phyloP scores from a whole-genome alignment of 176 grass and related monocot species.

The Ananas comosus region DNA sequence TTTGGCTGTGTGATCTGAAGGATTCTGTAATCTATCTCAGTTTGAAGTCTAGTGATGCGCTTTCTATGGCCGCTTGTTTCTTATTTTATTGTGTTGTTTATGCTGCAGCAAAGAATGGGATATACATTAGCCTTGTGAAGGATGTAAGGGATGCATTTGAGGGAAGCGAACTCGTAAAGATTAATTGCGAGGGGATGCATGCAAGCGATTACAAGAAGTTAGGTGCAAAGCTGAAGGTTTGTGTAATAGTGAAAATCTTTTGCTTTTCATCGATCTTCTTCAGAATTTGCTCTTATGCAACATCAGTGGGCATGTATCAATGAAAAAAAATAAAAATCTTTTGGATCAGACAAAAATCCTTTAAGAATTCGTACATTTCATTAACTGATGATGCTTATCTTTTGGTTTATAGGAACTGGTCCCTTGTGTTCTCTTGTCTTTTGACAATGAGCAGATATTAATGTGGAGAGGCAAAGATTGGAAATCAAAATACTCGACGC shows the following conservation, averaged over 20 bases:
- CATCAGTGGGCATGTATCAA: background rate
- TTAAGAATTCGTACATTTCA: no score
- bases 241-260: background rate
- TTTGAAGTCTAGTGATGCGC: background rate
- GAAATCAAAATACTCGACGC: conserved; percentile 68
- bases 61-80: background rate
- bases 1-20: no score
- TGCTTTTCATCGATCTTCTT: background rate
- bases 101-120: conserved; percentile 82
- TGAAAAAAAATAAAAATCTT: no score
- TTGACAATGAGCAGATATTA: conserved; percentile 84
- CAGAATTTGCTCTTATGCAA: background rate
- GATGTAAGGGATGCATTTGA: conserved; percentile 85
- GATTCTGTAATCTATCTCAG: background rate
- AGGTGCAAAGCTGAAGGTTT: conserved; percentile 84
- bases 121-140: conserved; percentile 86
- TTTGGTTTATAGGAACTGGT: conserved; percentile 67
- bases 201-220: conserved; percentile 99
- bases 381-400: conserved; percentile 21
- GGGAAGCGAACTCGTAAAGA: conserved; percentile 64
- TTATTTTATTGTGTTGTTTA: conserved; percentile 12
- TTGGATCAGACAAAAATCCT: no score
- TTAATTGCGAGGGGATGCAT: conserved; percentile 81
- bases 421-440: conserved; percentile 85
- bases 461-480: conserved; percentile 81